Evolutionary conservation across 148 eudicot species (phyloP).

Genomic region (Vaccinium macrocarpon): DNA sequence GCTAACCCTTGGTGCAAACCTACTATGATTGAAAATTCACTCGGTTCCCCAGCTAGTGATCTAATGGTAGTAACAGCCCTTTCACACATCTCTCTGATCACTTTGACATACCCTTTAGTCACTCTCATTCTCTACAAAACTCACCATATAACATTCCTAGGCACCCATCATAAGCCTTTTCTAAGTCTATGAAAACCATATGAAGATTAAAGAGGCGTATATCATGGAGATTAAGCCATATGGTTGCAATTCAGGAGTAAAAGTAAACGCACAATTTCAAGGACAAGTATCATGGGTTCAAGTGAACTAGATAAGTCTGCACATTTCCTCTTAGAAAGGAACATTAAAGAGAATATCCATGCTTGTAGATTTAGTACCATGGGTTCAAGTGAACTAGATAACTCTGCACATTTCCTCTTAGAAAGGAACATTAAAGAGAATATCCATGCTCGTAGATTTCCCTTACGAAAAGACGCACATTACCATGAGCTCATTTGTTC

Average conservation of each 20-base stretch:
- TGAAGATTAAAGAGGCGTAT: too few species aligned
- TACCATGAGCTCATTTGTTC: neutral
- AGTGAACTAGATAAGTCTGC: neutral
- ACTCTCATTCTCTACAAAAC: too few species aligned
- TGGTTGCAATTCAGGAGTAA: neutral
- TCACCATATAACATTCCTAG: too few species aligned
- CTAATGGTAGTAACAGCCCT: too few species aligned
- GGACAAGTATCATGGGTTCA: neutral
- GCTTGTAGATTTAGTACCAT: neutral
- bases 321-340: neutral
- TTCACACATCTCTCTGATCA: too few species aligned
- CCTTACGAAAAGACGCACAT: neutral
- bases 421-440: neutral
- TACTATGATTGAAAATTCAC: too few species aligned
- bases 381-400: neutral
- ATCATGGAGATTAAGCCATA: too few species aligned
- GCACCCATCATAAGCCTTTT: too few species aligned
- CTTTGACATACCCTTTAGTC: too few species aligned
- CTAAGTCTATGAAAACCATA: too few species aligned
- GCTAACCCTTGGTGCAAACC: too few species aligned
- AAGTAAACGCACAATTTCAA: neutral
- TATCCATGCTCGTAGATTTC: neutral
- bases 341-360: neutral
- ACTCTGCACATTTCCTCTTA: neutral
- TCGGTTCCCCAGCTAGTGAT: too few species aligned